Evolutionary conservation across 1,284 basidiomycete species (phyloP), one percentile per base, ranked within the genome.

Genomic region (Somion occarium): DNA sequence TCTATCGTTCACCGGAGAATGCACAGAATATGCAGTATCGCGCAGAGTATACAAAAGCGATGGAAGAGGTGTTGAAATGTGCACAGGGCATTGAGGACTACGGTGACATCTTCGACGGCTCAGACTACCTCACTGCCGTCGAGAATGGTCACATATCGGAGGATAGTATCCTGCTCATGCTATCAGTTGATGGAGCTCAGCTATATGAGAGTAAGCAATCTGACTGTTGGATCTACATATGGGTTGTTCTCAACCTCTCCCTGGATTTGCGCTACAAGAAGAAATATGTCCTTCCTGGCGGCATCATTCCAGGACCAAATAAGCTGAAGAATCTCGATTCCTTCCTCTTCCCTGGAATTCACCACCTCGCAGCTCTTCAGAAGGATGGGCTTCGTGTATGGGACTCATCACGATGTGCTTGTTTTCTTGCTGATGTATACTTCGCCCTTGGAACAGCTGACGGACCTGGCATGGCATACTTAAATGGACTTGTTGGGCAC

Each of bases 401-500:
- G 58, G 59, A 65, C 49, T 52, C 53, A 2, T 12, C 22, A 2
- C 2, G 23, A 3, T 5, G 51, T n/a, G 15, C 13, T 3, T 19
- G 51, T 3, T 52, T 56, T 37, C 25, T 13, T n/a, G 61, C 60
- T 2, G 4, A 56, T 24, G 46, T 56, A 5, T 59, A 56, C 42
- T n/a, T 64, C 1, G 44, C 47, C 13, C 37, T 66, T 20, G 56
- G 26, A 1, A 52, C 49, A 3, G 62, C 64, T 0, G 58, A 63
- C 50, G 54, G 51, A 9, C 58, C 46, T 46, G 66, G 53, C 12
- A 54, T 67, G 55, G 48, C 60, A 1, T 50, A 59, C 22, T 43
- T 72, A 1, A 63, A 61, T 56, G 71, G 71, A 0, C 48, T 55
- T 15, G 67, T 70, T 23, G 67, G 69, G 1, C 69, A 71, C 51